phyloP scores from a whole-genome alignment of 2,329 filamentous ascomycete genomes.

The Aspergillus sp. region DNA sequence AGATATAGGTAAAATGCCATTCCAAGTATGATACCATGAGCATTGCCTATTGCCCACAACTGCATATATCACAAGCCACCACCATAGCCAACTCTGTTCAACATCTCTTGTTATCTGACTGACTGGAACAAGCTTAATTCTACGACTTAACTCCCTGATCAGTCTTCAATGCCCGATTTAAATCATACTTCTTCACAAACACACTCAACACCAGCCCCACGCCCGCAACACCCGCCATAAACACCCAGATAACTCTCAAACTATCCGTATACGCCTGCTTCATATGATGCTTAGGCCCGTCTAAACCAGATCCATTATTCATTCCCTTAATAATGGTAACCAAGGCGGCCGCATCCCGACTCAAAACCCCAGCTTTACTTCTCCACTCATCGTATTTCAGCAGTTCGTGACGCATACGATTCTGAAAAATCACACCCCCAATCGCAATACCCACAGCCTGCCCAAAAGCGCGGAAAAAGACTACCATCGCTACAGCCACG shows the following conservation, averaged over 20 bases:
- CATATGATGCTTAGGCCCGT: neutral
- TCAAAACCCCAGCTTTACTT: neutral
- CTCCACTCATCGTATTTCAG: neutral
- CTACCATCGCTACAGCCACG: conserved; percentile 7
- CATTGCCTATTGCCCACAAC: too few species aligned
- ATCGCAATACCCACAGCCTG: conserved; percentile 11
- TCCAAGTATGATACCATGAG: too few species aligned
- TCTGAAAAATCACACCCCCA: conserved; percentile 9
- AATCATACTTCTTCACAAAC: conserved; percentile 10
- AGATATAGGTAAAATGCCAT: too few species aligned
- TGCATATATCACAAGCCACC: too few species aligned
- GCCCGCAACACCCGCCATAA: conserved; percentile 4
- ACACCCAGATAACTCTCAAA: conserved; percentile 8
- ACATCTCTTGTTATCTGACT: too few species aligned
- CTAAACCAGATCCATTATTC: neutral
- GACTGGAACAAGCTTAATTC: neutral
- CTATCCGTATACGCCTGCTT: conserved; percentile 8
- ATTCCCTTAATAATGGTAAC: conserved; percentile 8
- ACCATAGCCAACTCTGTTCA: too few species aligned
- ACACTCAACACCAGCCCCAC: conserved; percentile 4
- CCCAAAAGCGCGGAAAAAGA: conserved; percentile 10
- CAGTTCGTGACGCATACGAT: conserved; percentile 5
- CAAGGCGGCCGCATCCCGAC: conserved; percentile 8
- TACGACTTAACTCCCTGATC: neutral
- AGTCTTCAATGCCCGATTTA: conserved; percentile 2